These are phyloP conservation scores for Globisporangium yorkense DNA, from an alignment of 352 stramenopile genomes.

Conservation along the genomic window DNA sequence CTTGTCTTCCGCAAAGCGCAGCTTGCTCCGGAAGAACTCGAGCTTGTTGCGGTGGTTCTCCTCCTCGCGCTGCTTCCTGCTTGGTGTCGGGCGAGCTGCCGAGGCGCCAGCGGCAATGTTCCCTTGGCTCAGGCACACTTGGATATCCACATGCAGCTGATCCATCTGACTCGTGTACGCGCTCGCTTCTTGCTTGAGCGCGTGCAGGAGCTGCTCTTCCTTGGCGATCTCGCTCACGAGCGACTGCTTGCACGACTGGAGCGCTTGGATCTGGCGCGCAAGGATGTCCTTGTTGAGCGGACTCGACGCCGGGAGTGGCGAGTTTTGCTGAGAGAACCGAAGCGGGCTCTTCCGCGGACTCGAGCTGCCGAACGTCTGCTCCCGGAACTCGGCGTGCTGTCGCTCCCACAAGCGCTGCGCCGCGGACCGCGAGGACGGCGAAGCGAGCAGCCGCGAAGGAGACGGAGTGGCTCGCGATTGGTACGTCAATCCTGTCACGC, in stretches of 20 bases:
- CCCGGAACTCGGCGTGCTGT: conserved; percentile 20
- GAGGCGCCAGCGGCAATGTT: conserved; percentile 3
- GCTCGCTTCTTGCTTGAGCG: conserved; percentile 39
- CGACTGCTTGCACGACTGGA: conserved; percentile 66
- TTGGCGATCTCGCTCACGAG: conserved; percentile 53
- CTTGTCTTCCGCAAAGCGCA: conserved; percentile 54
- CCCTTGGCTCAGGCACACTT: conserved; percentile 27
- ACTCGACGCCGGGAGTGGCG: not conserved
- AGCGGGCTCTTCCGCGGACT: conserved; percentile 8
- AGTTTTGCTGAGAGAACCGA: not conserved
- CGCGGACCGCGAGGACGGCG: conserved; percentile 14
- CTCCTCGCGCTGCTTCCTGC: conserved; percentile 28
- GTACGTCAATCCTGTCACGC: not conserved
- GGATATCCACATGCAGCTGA: conserved; percentile 40
- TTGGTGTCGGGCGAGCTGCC: conserved; percentile 7
- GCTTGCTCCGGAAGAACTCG: conserved; percentile 54
- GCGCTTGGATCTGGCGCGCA: conserved; percentile 41
- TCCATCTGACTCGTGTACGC: conserved; percentile 50
- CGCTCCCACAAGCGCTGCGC: conserved; percentile 18
- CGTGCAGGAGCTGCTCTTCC: conserved; percentile 58
- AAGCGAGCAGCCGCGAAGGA: conserved; percentile 9
- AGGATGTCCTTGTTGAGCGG: conserved; percentile 40
- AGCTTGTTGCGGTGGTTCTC: conserved; percentile 37
- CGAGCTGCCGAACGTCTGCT: conserved; percentile 11
- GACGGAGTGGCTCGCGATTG: not conserved